Percentiles rank a stretch among this genome's conserved stretches.
phyloP scores from a whole-genome alignment of 169 alveolate species.

The Plasmodium adleri region DNA sequence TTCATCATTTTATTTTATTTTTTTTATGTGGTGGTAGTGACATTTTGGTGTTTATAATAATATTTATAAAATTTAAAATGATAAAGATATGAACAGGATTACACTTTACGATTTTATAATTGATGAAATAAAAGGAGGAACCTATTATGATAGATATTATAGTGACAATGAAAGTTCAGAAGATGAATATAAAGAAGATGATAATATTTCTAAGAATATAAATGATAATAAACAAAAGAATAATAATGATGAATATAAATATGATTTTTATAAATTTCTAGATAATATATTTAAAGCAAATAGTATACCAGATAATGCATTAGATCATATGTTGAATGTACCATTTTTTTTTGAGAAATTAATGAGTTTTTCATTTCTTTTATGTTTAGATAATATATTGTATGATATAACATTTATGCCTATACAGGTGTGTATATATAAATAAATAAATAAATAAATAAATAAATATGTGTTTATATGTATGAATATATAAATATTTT shows the following conservation, averaged over 20 bases:
- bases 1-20: neutral
- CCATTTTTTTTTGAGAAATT: slow-evolving; percentile 81
- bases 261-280: slow-evolving; percentile 70
- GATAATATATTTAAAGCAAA: slow-evolving; percentile 58
- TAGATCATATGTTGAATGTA: slow-evolving; percentile 80
- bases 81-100: slow-evolving; percentile 72
- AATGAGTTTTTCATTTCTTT: slow-evolving; percentile 78
- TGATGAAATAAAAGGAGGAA: slow-evolving; percentile 72
- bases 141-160: slow-evolving; percentile 42
- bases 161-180: slow-evolving; percentile 48
- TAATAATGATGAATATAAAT: slow-evolving; percentile 25
- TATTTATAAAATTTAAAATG: slow-evolving; percentile 3
- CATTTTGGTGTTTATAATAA: too few species aligned
- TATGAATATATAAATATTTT: neutral
- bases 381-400: slow-evolving; percentile 82
- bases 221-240: neutral
- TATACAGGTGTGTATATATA: slow-evolving; percentile 59
- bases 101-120: slow-evolving; percentile 69
- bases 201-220: neutral
- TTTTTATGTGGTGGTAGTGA: neutral
- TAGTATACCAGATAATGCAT: slow-evolving; percentile 66
- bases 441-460: neutral
- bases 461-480: neutral
- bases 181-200: neutral
- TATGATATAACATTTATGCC: slow-evolving; percentile 86